Evolutionary conservation across 768 basidiomycete species (phyloP).

Genomic region (Lyophyllum atratum): DNA sequence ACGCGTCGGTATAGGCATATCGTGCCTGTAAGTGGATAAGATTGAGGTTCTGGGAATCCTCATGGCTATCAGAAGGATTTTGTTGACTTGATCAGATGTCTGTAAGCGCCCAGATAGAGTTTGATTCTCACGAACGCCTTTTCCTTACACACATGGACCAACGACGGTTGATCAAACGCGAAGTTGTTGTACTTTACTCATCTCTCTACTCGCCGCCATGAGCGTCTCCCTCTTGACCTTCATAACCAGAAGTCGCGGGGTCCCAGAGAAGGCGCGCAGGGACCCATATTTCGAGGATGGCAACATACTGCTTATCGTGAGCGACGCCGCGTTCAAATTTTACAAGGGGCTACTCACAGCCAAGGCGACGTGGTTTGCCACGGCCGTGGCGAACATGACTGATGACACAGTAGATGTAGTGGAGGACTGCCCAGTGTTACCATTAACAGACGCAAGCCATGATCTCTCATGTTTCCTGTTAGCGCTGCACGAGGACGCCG

Average conservation of each 20-base stretch:
- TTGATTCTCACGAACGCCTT: background rate
- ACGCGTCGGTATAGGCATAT: no score
- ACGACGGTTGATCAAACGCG: background rate
- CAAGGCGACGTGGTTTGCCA: background rate
- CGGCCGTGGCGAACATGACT: slow-evolving; percentile 8
- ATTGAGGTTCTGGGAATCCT: background rate
- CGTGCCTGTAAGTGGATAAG: background rate
- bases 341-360: slow-evolving; percentile 7
- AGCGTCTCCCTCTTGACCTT: slow-evolving; percentile 1
- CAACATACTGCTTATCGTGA: slow-evolving; percentile 16
- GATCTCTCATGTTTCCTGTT: slow-evolving; percentile 14
- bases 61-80: background rate
- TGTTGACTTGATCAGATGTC: background rate
- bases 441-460: background rate
- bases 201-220: background rate
- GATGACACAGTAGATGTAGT: slow-evolving; percentile 18
- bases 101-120: background rate
- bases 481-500: slow-evolving; percentile 3
- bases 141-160: background rate
- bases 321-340: slow-evolving; percentile 12
- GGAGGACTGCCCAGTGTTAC: slow-evolving; percentile 9
- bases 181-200: background rate
- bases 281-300: slow-evolving; percentile 11
- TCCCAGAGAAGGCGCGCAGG: slow-evolving; percentile 16
- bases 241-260: background rate